These are phyloP conservation scores for Melaleuca quinquenervia DNA, from an alignment of 345 rosid species.

Conservation along the genomic window DNA sequence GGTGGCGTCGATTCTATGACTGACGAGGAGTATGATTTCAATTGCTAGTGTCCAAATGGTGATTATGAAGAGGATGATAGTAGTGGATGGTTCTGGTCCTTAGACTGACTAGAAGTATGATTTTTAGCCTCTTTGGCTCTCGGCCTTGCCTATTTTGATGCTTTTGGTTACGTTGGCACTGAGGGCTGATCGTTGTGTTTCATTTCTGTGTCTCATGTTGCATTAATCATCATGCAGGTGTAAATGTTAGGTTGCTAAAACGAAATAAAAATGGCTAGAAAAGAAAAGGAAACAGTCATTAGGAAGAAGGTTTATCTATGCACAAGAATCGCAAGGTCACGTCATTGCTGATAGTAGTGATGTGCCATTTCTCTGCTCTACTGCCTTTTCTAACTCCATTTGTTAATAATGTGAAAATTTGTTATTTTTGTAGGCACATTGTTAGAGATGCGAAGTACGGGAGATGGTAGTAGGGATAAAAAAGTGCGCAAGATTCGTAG, in stretches of 20 bases:
- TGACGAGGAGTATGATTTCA: neutral
- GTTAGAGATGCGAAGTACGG: constrained; percentile 4
- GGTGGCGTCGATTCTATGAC: neutral
- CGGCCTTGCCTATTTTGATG: neutral
- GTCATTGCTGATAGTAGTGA: neutral
- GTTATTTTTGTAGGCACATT: neutral
- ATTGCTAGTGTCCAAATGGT: neutral
- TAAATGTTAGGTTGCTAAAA: neutral
- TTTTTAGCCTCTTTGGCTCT: neutral
- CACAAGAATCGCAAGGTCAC: neutral
- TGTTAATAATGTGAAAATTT: neutral
- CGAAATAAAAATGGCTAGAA: neutral
- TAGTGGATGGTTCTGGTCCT: neutral
- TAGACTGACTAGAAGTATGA: neutral
- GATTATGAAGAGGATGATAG: neutral
- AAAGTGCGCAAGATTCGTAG: constrained; percentile 4
- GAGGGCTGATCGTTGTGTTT: neutral
- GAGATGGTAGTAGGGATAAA: constrained; percentile 3
- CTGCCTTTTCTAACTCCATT: neutral
- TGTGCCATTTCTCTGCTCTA: neutral
- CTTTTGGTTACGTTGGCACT: neutral
- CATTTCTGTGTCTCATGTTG: neutral
- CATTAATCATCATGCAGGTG: neutral
- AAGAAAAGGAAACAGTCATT: neutral
- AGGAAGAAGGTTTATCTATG: neutral